Conservation (phyloP, 805 yeast species). For the Ogataea methylovora region DNA sequence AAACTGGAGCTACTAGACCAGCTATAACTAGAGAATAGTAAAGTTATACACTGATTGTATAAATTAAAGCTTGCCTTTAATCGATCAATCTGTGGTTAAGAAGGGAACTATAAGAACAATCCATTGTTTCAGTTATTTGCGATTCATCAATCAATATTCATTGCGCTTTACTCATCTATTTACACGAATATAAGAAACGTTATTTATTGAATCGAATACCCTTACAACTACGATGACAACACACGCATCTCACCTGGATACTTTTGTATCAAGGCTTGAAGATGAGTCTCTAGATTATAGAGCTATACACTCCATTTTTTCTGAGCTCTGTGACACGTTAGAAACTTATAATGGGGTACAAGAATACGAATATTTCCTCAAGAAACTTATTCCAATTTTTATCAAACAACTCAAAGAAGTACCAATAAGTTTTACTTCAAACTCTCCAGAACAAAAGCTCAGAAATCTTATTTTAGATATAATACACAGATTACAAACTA, state of each 20-base stretch:
- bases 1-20: no score
- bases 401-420: slow-evolving; percentile 53
- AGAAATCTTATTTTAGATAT: slow-evolving; percentile 73
- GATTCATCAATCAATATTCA: no score
- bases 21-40: no score
- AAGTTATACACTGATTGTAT: no score
- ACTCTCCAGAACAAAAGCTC: slow-evolving; percentile 68
- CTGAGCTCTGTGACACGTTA: slow-evolving; percentile 80
- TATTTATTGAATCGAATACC: no score
- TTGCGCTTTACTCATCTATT: no score
- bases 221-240: slow-evolving; percentile 18
- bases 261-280: slow-evolving; percentile 54
- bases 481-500: slow-evolving; percentile 73
- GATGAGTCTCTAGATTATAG: slow-evolving; percentile 50
- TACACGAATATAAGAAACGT: no score
- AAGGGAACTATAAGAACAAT: no score
- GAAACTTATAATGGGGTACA: slow-evolving; percentile 76
- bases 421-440: slow-evolving; percentile 63
- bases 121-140: no score
- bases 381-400: slow-evolving; percentile 63
- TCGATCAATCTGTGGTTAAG: no score
- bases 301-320: slow-evolving; percentile 58
- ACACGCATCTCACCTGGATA: slow-evolving; percentile 52
- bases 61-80: no score
- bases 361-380: slow-evolving; percentile 73